Conservation (phyloP, 148 eudicot genomes). For the Rhododendron ferrugineum region DNA sequence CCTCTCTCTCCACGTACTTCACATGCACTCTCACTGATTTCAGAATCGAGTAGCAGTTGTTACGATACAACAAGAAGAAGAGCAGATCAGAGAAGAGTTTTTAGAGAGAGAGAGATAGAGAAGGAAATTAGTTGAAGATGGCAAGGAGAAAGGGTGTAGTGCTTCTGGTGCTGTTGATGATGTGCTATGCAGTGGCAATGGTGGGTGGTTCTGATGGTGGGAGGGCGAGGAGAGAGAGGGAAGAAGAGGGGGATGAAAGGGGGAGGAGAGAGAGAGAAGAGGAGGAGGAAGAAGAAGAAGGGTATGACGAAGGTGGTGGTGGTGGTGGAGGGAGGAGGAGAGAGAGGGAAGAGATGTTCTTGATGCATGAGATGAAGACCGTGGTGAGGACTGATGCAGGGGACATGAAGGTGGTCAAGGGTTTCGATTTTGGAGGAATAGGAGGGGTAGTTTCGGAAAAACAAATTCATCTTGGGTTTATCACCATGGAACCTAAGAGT, state of each 20-base stretch:
- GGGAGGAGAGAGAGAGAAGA: slow-evolving; percentile 7
- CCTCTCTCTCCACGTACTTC: not conserved
- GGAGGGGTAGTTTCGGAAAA: slow-evolving; percentile 26
- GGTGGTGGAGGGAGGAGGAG: slow-evolving; percentile 6
- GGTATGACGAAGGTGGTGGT: slow-evolving; percentile 17
- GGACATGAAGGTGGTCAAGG: slow-evolving; percentile 55
- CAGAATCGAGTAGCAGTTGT: not conserved
- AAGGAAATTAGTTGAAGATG: not conserved
- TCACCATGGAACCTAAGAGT: slow-evolving; percentile 74
- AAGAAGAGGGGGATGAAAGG: slow-evolving; percentile 5
- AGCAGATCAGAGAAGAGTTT: not conserved
- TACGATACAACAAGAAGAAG: not conserved
- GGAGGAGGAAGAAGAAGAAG: slow-evolving; percentile 18
- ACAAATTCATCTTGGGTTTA: slow-evolving; percentile 68
- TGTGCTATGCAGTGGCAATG: slow-evolving; percentile 22
- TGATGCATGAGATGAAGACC: slow-evolving; percentile 40
- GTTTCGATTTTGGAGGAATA: slow-evolving; percentile 8
- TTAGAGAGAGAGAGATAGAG: not conserved
- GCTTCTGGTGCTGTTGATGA: slow-evolving; percentile 20
- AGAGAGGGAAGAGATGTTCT: slow-evolving; percentile 29
- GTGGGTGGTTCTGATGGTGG: slow-evolving; percentile 13
- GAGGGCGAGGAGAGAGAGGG: slow-evolving; percentile 10
- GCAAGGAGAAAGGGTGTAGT: slow-evolving; percentile 20
- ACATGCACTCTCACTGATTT: not conserved
- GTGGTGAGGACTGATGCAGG: slow-evolving; percentile 77